phyloP scores from a whole-genome alignment of 164 flowering plant genomes.

The Magnolia changhungtana region DNA sequence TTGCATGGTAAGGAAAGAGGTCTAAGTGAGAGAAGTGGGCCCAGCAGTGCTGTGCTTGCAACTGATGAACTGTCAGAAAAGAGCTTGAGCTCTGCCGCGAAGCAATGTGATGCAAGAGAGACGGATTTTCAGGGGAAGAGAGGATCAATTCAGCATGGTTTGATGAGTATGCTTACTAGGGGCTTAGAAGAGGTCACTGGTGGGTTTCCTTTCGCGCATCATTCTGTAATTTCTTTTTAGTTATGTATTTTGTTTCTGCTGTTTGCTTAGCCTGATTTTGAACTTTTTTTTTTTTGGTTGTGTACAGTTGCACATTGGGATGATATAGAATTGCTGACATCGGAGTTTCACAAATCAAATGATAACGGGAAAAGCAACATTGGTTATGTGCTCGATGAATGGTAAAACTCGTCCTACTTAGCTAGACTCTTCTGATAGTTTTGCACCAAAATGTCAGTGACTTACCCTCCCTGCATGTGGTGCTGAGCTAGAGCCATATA shows the following conservation, averaged over 20 bases:
- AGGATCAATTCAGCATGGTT: constrained; percentile 13
- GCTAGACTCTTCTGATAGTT: background rate
- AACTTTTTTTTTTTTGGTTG: background rate
- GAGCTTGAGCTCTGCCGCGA: constrained; percentile 7
- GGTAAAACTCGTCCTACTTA: constrained; percentile 41
- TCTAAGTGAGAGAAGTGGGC: constrained; percentile 25
- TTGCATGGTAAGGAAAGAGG: constrained; percentile 19
- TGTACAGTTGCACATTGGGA: constrained; percentile 77
- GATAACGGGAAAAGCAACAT: constrained; percentile 30
- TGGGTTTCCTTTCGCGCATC: constrained; percentile 18
- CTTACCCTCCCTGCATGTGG: background rate
- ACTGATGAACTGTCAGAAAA: constrained; percentile 21
- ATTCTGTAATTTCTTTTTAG: background rate
- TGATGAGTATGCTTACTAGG: constrained; percentile 36
- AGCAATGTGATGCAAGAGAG: constrained; percentile 12
- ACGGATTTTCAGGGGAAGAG: constrained; percentile 16
- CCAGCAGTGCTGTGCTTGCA: constrained; percentile 29
- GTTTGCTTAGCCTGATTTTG: background rate
- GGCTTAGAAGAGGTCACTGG: constrained; percentile 47
- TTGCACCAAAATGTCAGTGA: no score
- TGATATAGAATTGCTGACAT: constrained; percentile 34
- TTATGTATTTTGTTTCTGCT: background rate
- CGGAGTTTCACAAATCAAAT: constrained; percentile 14
- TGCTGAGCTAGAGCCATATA: background rate
- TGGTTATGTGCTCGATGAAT: constrained; percentile 81